A percentile compares a stretch with the other conserved stretches of the same genome.
These are phyloP conservation scores for Hypoxylon sp. DNA, from an alignment of 2,329 filamentous ascomycete species.

Conservation along the genomic window DNA sequence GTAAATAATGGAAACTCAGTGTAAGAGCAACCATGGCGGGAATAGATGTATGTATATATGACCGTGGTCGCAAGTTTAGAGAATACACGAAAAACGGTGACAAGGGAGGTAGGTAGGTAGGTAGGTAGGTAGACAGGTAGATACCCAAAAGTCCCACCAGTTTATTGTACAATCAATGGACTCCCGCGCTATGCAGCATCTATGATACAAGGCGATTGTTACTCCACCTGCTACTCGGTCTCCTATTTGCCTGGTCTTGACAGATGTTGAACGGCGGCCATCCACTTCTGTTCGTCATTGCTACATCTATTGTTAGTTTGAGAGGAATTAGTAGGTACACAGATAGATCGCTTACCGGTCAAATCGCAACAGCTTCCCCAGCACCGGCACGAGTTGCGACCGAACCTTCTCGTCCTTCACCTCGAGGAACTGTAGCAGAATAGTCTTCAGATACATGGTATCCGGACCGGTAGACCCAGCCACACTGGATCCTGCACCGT, in stretches of 20 bases:
- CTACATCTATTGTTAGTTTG: slow-evolving; percentile 53
- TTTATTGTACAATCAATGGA: slow-evolving; percentile 33
- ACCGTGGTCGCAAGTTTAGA: neutral
- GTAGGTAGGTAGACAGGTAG: neutral
- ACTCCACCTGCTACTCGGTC: neutral
- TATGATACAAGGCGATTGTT: slow-evolving; percentile 23
- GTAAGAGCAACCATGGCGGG: neutral
- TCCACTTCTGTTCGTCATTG: slow-evolving; percentile 87
- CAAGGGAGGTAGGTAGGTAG: neutral
- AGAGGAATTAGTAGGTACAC: neutral
- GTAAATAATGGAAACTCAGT: too few relatives aligned
- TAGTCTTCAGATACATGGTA: slow-evolving; percentile 81
- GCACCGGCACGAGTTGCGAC: slow-evolving; percentile 81
- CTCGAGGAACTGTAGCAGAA: slow-evolving; percentile 85
- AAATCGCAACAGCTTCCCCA: slow-evolving; percentile 82
- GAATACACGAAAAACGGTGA: slow-evolving; percentile 1
- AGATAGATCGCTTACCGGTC: slow-evolving; percentile 71
- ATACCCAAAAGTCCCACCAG: slow-evolving; percentile 14
- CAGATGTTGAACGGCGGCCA: slow-evolving; percentile 75
- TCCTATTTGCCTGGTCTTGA: slow-evolving; percentile 48
- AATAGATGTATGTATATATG: neutral
- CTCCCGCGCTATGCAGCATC: slow-evolving; percentile 48
- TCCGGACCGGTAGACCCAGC: slow-evolving; percentile 57
- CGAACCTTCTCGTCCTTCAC: slow-evolving; percentile 83
- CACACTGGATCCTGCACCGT: slow-evolving; percentile 43